Base-by-base conservation (phyloP, 2,329 filamentous ascomycete species). In the Stylonectria norvegica region DNA sequence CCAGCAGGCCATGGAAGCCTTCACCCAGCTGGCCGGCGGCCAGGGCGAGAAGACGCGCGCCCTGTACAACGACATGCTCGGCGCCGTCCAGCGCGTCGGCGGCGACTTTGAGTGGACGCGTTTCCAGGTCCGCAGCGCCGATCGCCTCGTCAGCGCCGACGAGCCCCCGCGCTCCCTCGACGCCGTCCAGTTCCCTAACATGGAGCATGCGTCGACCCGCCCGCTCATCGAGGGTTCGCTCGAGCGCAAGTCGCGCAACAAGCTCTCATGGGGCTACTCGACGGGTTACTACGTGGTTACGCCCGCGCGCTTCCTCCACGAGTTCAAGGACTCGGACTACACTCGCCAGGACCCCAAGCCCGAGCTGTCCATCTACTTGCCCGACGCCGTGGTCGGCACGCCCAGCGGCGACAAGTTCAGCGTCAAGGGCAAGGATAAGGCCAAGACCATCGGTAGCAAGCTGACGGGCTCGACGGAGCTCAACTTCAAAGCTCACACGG, bases 371-470 rank as follows among this genome's bases (percentile, higher is more conserved):
- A 80, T 98, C 52, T 97, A 91, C 65, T 81, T 98, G 1, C 90
- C 93, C 9, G 93, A 98, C 55, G 94, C 91, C 55, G 67, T 83
- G 32, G 78, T 97, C 42, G 88, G 89, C 42, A 59, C 68, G 1
- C 77, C 78, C 10, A 81, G 75, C 50, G 89, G 86, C 38, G 78
- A 84, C 45, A 96, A 95, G 67, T 97, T 98, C 75, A 88, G 81
- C 58, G 76, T 98, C 64, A 95, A 95, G 72, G 93, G 93, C 64
- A 97, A 97, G 67, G 90, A 98, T 62, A 80, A 84, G 41, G 85
- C 83, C 57, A 86, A 86, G 61, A 86, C 85, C 49, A 69, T 96
- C 49, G 83, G 84, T 57, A 85, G 83, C 70, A 91, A 89, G 60
- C 78, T 96, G 51, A 79, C 85, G 34, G 87, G 90, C 50, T 79